Evolutionary conservation across 345 rosid species (phyloP).

Genomic region (Corchorus olitorius): DNA sequence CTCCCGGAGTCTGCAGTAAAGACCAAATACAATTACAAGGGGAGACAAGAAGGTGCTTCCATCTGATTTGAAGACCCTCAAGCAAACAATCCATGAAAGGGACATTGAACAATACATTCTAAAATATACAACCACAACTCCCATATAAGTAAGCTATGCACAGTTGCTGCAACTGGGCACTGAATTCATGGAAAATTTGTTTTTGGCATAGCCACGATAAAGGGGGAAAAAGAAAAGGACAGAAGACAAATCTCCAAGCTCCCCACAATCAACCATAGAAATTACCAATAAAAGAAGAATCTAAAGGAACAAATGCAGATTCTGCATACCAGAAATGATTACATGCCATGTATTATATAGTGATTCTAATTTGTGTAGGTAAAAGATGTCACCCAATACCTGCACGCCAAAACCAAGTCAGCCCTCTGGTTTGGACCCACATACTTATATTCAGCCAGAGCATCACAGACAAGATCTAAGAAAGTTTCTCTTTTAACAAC

Average conservation of each 20-base stretch:
- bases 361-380: background rate
- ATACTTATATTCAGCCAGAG: constrained; percentile 86
- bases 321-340: background rate
- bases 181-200: background rate
- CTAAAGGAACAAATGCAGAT: background rate
- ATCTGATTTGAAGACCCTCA: background rate
- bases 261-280: background rate
- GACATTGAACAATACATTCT: constrained; percentile 3
- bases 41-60: constrained; percentile 4
- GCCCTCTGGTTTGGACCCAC: constrained; percentile 96
- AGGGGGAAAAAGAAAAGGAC: background rate
- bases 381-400: constrained; percentile 42
- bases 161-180: background rate
- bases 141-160: background rate
- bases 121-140: background rate
- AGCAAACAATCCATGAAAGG: background rate
- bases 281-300: background rate
- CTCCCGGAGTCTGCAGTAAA: constrained; percentile 86
- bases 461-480: constrained; percentile 77
- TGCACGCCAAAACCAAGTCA: constrained; percentile 94
- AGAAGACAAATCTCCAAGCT: background rate
- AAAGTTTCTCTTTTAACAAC: constrained; percentile 71
- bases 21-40: constrained; percentile 19
- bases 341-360: constrained; percentile 1
- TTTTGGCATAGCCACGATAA: background rate